phyloP scores from a whole-genome alignment of 306 rosid genomes.

The Mimosa pudica region DNA sequence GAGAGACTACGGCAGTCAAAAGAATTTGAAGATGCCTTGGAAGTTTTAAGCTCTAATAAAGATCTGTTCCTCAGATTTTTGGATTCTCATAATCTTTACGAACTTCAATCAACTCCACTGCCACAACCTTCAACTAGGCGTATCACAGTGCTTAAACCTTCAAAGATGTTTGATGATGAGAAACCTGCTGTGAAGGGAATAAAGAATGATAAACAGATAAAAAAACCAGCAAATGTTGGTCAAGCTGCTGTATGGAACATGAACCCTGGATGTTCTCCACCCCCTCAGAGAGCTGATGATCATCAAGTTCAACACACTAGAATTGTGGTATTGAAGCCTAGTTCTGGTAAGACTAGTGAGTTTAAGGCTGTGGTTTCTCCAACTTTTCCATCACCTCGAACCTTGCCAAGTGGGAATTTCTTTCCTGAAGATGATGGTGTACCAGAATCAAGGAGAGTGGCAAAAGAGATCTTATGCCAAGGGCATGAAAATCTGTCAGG shows the following conservation, averaged over 20 bases:
- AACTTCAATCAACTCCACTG: slow-evolving; percentile 53
- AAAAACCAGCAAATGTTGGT: slow-evolving; percentile 46
- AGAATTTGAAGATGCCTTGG: slow-evolving; percentile 84
- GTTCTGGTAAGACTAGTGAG: slow-evolving; percentile 60
- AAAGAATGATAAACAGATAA: slow-evolving; percentile 50
- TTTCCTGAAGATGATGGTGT: slow-evolving; percentile 48
- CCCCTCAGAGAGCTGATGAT: slow-evolving; percentile 59
- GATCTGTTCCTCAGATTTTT: slow-evolving; percentile 71
- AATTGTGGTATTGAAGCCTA: slow-evolving; percentile 90
- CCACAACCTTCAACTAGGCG: slow-evolving; percentile 56
- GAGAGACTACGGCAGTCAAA: slow-evolving; percentile 73
- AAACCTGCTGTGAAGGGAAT: slow-evolving; percentile 43
- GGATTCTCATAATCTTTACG: slow-evolving; percentile 69
- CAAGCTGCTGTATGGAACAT: slow-evolving; percentile 56
- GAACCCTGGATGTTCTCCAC: slow-evolving; percentile 43
- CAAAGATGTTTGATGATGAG: slow-evolving; percentile 63
- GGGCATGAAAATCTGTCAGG: slow-evolving; percentile 54
- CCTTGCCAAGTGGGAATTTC: slow-evolving; percentile 49
- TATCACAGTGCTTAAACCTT: slow-evolving; percentile 85
- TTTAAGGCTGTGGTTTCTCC: slow-evolving; percentile 58
- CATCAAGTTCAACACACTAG: slow-evolving; percentile 67
- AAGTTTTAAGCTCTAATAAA: slow-evolving; percentile 78
- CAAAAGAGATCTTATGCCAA: slow-evolving; percentile 53
- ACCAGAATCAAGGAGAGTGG: slow-evolving; percentile 55
- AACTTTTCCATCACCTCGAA: slow-evolving; percentile 55